phyloP scores from a whole-genome alignment of 192 early-diverging fungal genomes.

The Podila epigama region DNA sequence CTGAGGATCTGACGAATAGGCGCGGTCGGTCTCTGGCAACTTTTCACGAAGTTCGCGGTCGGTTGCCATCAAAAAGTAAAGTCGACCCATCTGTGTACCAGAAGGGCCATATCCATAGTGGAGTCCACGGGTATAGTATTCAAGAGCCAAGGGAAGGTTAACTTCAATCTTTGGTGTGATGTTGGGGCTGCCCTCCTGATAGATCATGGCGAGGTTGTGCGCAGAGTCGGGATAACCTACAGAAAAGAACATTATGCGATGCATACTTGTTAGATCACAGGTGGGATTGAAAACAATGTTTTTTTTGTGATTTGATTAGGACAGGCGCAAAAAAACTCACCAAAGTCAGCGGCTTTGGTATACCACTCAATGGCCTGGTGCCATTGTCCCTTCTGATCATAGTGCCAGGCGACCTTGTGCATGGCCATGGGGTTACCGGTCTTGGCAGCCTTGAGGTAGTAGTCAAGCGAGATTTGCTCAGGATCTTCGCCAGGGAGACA shows the following conservation, averaged over 20 bases:
- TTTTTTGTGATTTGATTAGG: no score
- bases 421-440: slow-evolving; percentile 62
- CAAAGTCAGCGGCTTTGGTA: slow-evolving; percentile 53
- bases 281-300: no score
- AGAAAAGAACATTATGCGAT: background rate
- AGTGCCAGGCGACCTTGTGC: slow-evolving; percentile 59
- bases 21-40: slow-evolving; percentile 5
- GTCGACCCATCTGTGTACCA: slow-evolving; percentile 45
- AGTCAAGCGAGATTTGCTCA: slow-evolving; percentile 53
- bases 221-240: slow-evolving; percentile 61
- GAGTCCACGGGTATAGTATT: slow-evolving; percentile 52
- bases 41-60: slow-evolving; percentile 23
- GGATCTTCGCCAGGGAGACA: slow-evolving; percentile 55
- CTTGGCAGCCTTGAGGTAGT: slow-evolving; percentile 56
- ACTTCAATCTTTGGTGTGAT: slow-evolving; percentile 27
- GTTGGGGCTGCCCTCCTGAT: slow-evolving; percentile 52
- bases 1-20: slow-evolving; percentile 18
- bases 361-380: slow-evolving; percentile 55
- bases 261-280: no score
- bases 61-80: slow-evolving; percentile 33
- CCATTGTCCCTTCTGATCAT: slow-evolving; percentile 56
- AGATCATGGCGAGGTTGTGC: slow-evolving; percentile 60
- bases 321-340: slow-evolving; percentile 16
- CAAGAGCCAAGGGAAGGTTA: slow-evolving; percentile 45
- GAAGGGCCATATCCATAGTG: slow-evolving; percentile 57